Evolutionary conservation across 441 rosid species (phyloP), one percentile per base, ranked within the genome.

Genomic region (Pelargonium citronellum): DNA sequence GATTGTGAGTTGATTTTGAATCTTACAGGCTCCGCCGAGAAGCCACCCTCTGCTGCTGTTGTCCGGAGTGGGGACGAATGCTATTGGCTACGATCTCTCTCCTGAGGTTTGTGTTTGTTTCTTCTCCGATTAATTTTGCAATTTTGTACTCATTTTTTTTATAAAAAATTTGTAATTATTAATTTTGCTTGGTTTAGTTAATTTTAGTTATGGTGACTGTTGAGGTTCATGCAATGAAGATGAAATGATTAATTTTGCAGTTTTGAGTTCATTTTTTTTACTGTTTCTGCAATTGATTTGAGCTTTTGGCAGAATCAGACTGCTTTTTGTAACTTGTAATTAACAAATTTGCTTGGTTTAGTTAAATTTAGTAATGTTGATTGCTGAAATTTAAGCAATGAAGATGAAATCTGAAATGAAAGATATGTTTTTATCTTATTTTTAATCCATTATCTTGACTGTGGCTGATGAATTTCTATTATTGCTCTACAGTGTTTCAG

Each of bases 31-130:
- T 10, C 88, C 91, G 5, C 61, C 68, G 30, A 88, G 97, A 84
- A 90, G 85, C 75, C 99, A 90, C 67, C 99, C 99, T 12, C 82
- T 95, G 69, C 70, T 95, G 83, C 80, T 95, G 12, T 72, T 95
- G 63, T 95, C 97, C 71, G 97, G 99, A 55, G 92, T 95, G 9
- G 99, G 97, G 69, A 92, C 97, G 10, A 95, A 90, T 83, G 97
- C 97, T 68, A 88, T 95, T 15, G 97, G 97, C 39, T 95, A 90
- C 46, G 99, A 95, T 84, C 92, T 95, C 79, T 89, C 98, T 68
- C 95, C 95, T 1, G 88, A 80, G 69, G 98, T 95, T 79, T 37
- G 85, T 67, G 37, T 30, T 30, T 30, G 37, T 30, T 30, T 30
- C 5, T 3, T 30, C 3, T 2, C 37, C 37, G 4, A 30, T 30